Evolutionary conservation across 768 basidiomycete species (phyloP).

Genomic region (Mycena amicta): DNA sequence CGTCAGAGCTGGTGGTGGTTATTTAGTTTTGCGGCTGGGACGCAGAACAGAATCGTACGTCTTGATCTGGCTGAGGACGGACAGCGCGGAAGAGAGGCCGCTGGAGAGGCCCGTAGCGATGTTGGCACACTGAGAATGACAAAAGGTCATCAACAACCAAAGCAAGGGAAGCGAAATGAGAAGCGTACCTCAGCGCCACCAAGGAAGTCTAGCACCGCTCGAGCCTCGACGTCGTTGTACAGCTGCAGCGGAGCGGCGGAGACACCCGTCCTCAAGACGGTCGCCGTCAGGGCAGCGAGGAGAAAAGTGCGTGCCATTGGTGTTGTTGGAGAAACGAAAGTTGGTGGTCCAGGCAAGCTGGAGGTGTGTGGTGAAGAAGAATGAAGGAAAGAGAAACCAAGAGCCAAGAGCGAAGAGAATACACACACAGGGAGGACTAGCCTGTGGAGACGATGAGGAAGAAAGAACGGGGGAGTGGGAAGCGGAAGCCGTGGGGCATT

Average conservation of each 20-base stretch:
- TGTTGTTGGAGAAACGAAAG: conserved; percentile 7
- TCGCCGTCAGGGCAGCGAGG: conserved; percentile 7
- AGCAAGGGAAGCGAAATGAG: too few species aligned
- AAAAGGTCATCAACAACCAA: background rate
- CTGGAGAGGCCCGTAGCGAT: conserved; percentile 12
- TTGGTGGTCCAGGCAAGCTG: background rate
- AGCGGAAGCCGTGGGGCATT: too few species aligned
- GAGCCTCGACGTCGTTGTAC: conserved; percentile 11
- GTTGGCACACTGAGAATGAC: conserved; percentile 18
- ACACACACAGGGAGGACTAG: background rate
- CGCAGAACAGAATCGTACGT: too few species aligned
- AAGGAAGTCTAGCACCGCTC: conserved; percentile 15
- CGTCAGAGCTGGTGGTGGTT: conserved; percentile 6
- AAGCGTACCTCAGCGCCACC: conserved; percentile 6
- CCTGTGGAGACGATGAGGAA: background rate
- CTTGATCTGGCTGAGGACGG: conserved; percentile 20
- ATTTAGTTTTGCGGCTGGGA: too few species aligned
- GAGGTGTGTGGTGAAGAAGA: background rate
- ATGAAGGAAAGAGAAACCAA: background rate
- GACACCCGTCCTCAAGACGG: conserved; percentile 16
- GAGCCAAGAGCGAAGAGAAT: background rate
- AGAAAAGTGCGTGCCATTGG: conserved; percentile 16
- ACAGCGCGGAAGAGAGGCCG: conserved; percentile 13
- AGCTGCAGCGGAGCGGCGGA: conserved; percentile 15
- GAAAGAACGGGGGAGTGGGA: background rate